Evolutionary conservation across 2,329 filamentous ascomycete species (phyloP).

Genomic region (Botrytis porri): DNA sequence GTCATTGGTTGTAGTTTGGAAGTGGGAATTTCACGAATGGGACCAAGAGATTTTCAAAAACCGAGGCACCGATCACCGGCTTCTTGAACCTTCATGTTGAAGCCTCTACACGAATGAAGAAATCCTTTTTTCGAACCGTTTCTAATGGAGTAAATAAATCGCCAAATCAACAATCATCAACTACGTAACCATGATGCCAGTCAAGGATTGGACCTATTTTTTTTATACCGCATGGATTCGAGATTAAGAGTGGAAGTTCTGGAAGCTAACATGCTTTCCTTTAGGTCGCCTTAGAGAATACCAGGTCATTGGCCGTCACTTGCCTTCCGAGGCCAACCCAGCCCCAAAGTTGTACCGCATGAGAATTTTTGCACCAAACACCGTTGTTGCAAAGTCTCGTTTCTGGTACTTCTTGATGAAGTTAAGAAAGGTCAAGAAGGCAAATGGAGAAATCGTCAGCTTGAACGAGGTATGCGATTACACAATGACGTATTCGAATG

Average conservation of each 20-base stretch:
- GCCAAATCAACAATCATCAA: background rate
- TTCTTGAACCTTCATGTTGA: background rate
- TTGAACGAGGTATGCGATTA: conserved; percentile 78
- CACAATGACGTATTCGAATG: background rate
- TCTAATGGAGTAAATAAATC: background rate
- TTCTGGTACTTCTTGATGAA: conserved; percentile 99
- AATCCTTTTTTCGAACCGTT: background rate
- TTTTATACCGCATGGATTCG: background rate
- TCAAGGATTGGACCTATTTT: background rate
- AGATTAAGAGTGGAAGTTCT: background rate
- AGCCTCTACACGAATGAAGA: background rate
- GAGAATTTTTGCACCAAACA: conserved; percentile 98
- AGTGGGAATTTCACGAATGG: background rate
- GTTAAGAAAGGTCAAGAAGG: conserved; percentile 99
- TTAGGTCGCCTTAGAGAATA: conserved; percentile 99
- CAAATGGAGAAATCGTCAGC: conserved; percentile 97
- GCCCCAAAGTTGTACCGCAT: conserved; percentile 99
- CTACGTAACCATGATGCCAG: background rate
- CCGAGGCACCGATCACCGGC: background rate
- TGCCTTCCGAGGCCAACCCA: conserved; percentile 96
- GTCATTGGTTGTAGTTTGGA: background rate
- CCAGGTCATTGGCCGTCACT: conserved; percentile 99
- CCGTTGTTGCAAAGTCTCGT: conserved; percentile 97
- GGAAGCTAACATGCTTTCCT: conserved; percentile 37
- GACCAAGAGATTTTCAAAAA: background rate